Percentiles rank a stretch among this genome's conserved stretches.
These are phyloP conservation scores for Coemansia sp. DNA, from an alignment of 192 early-diverging fungal species.

Conservation along the genomic window DNA sequence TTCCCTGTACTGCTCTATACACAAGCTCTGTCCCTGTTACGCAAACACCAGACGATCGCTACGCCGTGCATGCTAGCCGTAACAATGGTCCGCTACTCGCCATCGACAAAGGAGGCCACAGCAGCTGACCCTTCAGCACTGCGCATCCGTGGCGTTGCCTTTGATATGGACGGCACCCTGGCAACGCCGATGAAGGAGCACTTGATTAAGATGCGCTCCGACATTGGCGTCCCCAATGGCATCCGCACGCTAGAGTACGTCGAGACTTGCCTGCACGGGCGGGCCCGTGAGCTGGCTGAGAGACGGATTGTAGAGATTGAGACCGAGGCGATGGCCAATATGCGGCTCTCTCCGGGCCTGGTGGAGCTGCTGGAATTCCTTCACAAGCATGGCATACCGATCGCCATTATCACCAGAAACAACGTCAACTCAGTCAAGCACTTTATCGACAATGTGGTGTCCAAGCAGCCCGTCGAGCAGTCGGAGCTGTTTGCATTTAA, in stretches of 20 bases:
- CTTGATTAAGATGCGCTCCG: conserved; percentile 33
- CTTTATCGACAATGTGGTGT: conserved; percentile 41
- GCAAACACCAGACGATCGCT: background rate
- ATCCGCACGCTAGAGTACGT: conserved; percentile 43
- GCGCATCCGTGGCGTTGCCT: conserved; percentile 48
- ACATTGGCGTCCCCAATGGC: conserved; percentile 31
- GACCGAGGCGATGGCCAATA: conserved; percentile 37
- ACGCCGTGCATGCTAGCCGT: background rate
- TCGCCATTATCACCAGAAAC: conserved; percentile 54
- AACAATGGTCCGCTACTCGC: conserved; percentile 30
- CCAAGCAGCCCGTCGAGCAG: conserved; percentile 21
- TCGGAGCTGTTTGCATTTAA: conserved; percentile 39
- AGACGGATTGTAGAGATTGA: conserved; percentile 42
- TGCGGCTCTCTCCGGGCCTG: conserved; percentile 48
- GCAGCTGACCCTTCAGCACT: conserved; percentile 17
- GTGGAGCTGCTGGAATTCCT: conserved; percentile 40
- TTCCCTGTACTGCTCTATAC: background rate
- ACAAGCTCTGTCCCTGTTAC: background rate
- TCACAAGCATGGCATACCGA: conserved; percentile 27
- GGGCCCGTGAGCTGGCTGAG: conserved; percentile 26
- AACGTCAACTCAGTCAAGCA: conserved; percentile 43
- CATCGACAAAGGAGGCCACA: conserved; percentile 30
- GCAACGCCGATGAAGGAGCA: conserved; percentile 46
- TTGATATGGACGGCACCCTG: conserved; percentile 55
- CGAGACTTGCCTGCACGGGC: conserved; percentile 27